Conservation (phyloP, 2,329 filamentous ascomycete genomes). For the Purpureocillium takamizusanense region DNA sequence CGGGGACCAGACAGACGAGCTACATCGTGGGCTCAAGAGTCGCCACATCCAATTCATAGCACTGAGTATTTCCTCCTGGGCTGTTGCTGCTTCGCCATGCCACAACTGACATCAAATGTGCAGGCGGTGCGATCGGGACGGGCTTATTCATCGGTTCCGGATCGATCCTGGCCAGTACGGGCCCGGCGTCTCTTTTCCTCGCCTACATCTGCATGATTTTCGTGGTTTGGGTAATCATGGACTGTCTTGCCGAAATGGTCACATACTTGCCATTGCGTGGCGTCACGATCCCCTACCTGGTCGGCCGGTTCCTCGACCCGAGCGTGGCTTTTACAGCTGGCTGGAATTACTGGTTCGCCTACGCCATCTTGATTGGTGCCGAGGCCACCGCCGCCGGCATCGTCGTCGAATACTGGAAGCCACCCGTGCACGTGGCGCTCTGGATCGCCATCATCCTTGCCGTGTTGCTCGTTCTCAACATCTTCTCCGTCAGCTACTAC, state of each 20-base stretch:
- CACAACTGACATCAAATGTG: too few relatives aligned
- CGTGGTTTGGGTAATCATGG: conserved; percentile 44
- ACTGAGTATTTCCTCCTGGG: conserved; percentile 47
- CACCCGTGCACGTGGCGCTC: conserved; percentile 52
- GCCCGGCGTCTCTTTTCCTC: conserved; percentile 59
- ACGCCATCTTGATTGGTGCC: conserved; percentile 61
- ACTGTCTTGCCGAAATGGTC: conserved; percentile 42
- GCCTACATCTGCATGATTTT: conserved; percentile 50
- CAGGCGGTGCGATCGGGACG: too few relatives aligned
- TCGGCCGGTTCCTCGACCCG: conserved; percentile 43
- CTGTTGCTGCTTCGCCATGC: conserved; percentile 36
- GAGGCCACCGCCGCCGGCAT: conserved; percentile 63
- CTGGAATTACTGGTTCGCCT: conserved; percentile 60
- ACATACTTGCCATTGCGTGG: conserved; percentile 44
- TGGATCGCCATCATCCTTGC: conserved; percentile 66
- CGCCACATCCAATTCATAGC: conserved; percentile 52
- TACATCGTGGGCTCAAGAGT: conserved; percentile 46
- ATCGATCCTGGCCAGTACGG: conserved; percentile 23
- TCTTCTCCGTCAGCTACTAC: conserved; percentile 61
- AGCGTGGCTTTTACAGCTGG: conserved; percentile 40
- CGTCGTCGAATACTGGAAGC: conserved; percentile 66
- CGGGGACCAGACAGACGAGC: conserved; percentile 31
- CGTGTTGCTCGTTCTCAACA: conserved; percentile 57
- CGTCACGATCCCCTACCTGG: conserved; percentile 45
- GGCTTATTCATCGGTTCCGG: too few relatives aligned